Evolutionary conservation across 352 stramenopile species (phyloP).

Genomic region (Phytophthora megakarya): DNA sequence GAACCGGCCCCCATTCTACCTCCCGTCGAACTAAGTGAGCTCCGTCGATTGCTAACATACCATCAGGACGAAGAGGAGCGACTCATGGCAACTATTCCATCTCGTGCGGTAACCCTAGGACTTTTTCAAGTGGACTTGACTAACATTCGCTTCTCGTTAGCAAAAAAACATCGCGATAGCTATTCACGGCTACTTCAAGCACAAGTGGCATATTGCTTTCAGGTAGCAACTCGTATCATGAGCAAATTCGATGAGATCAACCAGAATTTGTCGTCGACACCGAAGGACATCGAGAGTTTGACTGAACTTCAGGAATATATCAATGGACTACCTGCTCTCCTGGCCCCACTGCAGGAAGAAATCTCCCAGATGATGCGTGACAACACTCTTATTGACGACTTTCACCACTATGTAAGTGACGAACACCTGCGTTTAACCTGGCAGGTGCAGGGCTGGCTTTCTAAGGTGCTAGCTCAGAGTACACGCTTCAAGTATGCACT

Average conservation of each 20-base stretch:
- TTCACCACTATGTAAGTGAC: slow-evolving; percentile 82
- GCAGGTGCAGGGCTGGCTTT: slow-evolving; percentile 90
- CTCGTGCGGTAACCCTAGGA: slow-evolving; percentile 69
- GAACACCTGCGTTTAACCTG: slow-evolving; percentile 89
- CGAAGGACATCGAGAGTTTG: slow-evolving; percentile 93
- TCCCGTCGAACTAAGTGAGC: slow-evolving; percentile 77
- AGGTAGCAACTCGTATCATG: slow-evolving; percentile 69
- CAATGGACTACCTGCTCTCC: slow-evolving; percentile 60
- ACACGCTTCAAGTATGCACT: slow-evolving; percentile 74
- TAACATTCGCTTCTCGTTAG: slow-evolving; percentile 73
- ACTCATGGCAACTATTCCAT: slow-evolving; percentile 74
- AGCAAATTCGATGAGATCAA: slow-evolving; percentile 89
- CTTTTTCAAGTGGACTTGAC: slow-evolving; percentile 83
- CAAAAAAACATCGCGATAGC: slow-evolving; percentile 81
- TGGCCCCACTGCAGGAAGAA: slow-evolving; percentile 82
- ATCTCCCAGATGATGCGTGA: slow-evolving; percentile 82
- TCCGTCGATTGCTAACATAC: slow-evolving; percentile 62
- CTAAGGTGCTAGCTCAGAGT: slow-evolving; percentile 87
- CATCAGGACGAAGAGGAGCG: slow-evolving; percentile 70
- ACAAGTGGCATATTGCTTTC: slow-evolving; percentile 70
- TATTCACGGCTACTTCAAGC: slow-evolving; percentile 77
- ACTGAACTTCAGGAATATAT: slow-evolving; percentile 90
- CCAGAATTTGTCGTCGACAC: slow-evolving; percentile 71
- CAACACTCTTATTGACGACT: slow-evolving; percentile 83
- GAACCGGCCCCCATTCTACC: slow-evolving; percentile 57